Conservation (phyloP, 371 early-diverging fungal genomes). For the Zychaea mexicana region DNA sequence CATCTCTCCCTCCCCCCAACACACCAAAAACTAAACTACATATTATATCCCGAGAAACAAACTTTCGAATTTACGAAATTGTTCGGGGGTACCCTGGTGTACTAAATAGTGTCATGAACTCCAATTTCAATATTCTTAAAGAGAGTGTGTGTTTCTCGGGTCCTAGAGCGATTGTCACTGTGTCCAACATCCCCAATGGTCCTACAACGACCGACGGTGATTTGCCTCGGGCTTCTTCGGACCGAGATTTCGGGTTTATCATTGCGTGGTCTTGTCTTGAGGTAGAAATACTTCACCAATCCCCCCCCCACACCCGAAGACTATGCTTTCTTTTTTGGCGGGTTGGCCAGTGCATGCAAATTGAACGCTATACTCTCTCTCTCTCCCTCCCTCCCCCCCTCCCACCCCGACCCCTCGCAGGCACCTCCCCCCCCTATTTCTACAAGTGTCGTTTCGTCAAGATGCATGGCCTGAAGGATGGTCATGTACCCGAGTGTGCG, state of each 20-base stretch:
- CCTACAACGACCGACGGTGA: too few species aligned
- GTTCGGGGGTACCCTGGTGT: too few species aligned
- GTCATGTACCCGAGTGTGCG: too few species aligned
- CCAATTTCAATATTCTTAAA: too few species aligned
- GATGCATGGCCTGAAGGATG: too few species aligned
- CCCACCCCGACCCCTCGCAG: background rate
- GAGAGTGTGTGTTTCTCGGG: too few species aligned
- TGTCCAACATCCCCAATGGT: too few species aligned
- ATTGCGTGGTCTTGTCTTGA: background rate
- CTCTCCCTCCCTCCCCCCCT: background rate
- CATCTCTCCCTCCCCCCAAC: background rate
- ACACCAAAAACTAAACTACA: background rate
- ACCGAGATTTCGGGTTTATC: background rate
- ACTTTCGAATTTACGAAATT: too few species aligned
- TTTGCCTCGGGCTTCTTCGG: background rate
- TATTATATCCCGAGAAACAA: too few species aligned
- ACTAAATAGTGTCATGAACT: too few species aligned
- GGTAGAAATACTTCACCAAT: background rate
- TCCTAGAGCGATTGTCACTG: too few species aligned
- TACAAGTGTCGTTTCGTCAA: background rate
- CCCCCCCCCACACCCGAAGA: background rate
- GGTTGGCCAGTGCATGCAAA: constrained; percentile 14
- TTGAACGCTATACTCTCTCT: background rate
- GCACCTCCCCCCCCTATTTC: background rate
- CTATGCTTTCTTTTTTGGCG: constrained; percentile 8